These are phyloP conservation scores for Sisymbrium altissimum DNA, from an alignment of 345 rosid species.

Conservation along the genomic window DNA sequence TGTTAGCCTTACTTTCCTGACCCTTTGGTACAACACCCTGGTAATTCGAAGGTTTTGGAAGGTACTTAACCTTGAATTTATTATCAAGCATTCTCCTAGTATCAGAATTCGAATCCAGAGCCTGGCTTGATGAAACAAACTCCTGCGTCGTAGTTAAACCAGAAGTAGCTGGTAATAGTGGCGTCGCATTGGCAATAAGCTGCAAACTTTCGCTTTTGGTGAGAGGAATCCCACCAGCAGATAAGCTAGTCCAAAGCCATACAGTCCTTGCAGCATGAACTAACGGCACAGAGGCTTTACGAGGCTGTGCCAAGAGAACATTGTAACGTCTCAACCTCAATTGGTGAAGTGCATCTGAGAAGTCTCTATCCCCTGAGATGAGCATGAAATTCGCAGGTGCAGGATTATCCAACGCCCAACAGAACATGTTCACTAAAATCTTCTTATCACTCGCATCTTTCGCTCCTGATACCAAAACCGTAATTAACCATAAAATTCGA, in stretches of 20 bases:
- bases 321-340: conserved; percentile 89
- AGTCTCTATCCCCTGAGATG: conserved; percentile 89
- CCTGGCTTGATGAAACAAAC: conserved; percentile 33
- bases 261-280: conserved; percentile 79
- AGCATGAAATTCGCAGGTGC: conserved; percentile 87
- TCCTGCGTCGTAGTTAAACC: conserved; percentile 26
- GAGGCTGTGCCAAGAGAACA: conserved; percentile 85
- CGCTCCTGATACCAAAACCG: no score
- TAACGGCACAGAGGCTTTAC: conserved; percentile 63
- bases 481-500: no score
- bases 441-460: conserved; percentile 98
- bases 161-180: background rate
- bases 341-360: conserved; percentile 90
- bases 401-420: conserved; percentile 92
- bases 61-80: conserved; percentile 39
- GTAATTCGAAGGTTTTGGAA: conserved; percentile 33
- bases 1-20: conserved; percentile 42
- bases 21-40: conserved; percentile 45
- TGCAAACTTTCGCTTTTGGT: conserved; percentile 41
- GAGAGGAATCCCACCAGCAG: conserved; percentile 69
- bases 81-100: conserved; percentile 38
- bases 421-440: conserved; percentile 89
- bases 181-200: conserved; percentile 33
- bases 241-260: conserved; percentile 83
- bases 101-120: conserved; percentile 33